Conservation (phyloP, 2,329 filamentous ascomycete genomes). For the Scytalidium lignicola region DNA sequence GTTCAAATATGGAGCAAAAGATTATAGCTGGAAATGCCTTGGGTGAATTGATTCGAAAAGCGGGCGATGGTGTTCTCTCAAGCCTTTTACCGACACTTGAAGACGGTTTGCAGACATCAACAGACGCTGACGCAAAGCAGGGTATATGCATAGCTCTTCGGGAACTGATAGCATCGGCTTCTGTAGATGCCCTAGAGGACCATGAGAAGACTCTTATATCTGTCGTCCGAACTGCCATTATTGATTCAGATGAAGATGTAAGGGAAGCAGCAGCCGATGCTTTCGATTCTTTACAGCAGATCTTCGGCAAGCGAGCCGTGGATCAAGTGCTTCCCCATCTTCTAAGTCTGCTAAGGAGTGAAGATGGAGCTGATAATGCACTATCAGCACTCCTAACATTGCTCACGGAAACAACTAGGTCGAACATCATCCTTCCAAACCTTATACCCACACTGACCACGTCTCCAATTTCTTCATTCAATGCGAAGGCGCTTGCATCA, state of each 20-base stretch:
- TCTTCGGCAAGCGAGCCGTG: conserved; percentile 88
- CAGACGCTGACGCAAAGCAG: conserved; percentile 88
- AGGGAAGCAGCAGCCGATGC: conserved; percentile 94
- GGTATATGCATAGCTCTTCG: conserved; percentile 95
- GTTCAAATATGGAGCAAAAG: conserved; percentile 97
- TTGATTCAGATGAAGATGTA: conserved; percentile 84
- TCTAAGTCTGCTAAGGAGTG: conserved; percentile 79
- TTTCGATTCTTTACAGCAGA: conserved; percentile 90
- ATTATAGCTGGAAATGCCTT: conserved; percentile 96
- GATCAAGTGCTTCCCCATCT: conserved; percentile 93
- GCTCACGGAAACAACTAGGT: conserved; percentile 86
- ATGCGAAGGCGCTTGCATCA: conserved; percentile 88
- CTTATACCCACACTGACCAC: conserved; percentile 89
- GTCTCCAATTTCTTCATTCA: conserved; percentile 88
- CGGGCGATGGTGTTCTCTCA: conserved; percentile 86
- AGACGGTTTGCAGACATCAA: conserved; percentile 81
- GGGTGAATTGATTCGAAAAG: conserved; percentile 93
- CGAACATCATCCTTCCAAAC: conserved; percentile 94
- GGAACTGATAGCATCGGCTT: conserved; percentile 86
- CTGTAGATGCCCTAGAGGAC: conserved; percentile 82
- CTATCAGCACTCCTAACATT: conserved; percentile 88
- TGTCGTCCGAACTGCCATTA: conserved; percentile 86
- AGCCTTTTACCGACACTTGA: conserved; percentile 87
- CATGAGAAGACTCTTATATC: conserved; percentile 94
- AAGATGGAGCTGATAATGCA: conserved; percentile 85